Evolutionary conservation across 768 basidiomycete species (phyloP).

Genomic region (Artomyces pyxidatus): DNA sequence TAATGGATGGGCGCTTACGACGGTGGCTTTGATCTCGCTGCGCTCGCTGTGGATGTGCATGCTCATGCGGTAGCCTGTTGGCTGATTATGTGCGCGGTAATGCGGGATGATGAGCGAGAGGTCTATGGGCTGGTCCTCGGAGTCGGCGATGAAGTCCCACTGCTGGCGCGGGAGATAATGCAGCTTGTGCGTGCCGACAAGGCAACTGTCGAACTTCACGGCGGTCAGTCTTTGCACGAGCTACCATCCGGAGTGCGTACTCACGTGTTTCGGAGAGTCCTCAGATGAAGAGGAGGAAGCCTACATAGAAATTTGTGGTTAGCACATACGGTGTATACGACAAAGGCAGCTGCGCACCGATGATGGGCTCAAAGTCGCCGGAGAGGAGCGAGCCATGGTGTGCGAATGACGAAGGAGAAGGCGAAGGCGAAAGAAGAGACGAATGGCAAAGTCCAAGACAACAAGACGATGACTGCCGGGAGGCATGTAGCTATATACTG

Average conservation of each 20-base stretch:
- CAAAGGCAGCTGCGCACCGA: background rate
- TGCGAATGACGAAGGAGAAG: background rate
- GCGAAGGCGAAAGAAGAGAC: background rate
- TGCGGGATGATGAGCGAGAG: conserved; percentile 66
- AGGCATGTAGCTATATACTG: background rate
- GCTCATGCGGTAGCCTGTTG: conserved; percentile 60
- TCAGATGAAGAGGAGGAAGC: background rate
- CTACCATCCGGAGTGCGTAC: background rate
- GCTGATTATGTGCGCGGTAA: conserved; percentile 69
- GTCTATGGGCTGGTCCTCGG: conserved; percentile 45
- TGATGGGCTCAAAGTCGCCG: background rate
- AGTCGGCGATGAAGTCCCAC: conserved; percentile 61
- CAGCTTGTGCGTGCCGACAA: conserved; percentile 13
- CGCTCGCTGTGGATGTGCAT: conserved; percentile 53
- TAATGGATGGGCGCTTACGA: conserved; percentile 40
- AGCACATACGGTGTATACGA: background rate
- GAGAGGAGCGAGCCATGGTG: background rate
- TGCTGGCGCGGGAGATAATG: conserved; percentile 17
- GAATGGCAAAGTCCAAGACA: background rate
- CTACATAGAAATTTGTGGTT: background rate
- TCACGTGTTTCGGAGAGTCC: background rate
- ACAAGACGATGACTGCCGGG: background rate
- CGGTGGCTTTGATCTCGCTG: conserved; percentile 57
- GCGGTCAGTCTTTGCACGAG: background rate
- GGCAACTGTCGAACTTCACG: background rate